Evolutionary conservation across 192 early-diverging fungal genomes (phyloP).

Genomic region (Phycomyces nitens): DNA sequence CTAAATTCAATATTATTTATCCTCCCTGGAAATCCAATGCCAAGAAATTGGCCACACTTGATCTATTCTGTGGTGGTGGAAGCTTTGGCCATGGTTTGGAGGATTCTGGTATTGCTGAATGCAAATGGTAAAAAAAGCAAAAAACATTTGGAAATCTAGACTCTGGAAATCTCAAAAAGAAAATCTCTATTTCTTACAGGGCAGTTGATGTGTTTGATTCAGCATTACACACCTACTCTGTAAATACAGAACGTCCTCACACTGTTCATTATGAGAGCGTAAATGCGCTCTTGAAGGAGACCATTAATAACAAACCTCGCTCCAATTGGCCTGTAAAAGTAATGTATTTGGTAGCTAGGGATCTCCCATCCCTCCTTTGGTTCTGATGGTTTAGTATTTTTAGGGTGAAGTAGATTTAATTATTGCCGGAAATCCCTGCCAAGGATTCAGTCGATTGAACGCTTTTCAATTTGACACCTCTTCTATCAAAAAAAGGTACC

Average conservation of each 20-base stretch:
- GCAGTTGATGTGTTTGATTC: conserved; percentile 22
- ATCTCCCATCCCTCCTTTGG: too few species aligned
- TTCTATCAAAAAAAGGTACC: not conserved
- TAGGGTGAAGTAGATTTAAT: conserved; percentile 34
- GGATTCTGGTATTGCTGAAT: conserved; percentile 20
- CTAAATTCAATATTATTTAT: not conserved
- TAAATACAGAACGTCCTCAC: conserved; percentile 6
- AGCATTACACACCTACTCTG: conserved; percentile 23
- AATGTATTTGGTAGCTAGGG: not conserved
- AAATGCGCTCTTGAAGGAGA: conserved; percentile 17
- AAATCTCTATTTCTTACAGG: conserved; percentile 9
- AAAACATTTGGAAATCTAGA: not conserved
- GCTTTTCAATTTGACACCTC: not conserved
- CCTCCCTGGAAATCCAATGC: not conserved
- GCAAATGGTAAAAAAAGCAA: conserved; percentile 34
- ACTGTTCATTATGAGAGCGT: conserved; percentile 24
- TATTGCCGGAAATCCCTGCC: conserved; percentile 33
- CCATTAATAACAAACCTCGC: conserved; percentile 4
- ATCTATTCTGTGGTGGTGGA: conserved; percentile 33
- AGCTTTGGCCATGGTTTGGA: conserved; percentile 27
- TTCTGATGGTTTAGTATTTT: too few species aligned
- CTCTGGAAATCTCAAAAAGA: not conserved
- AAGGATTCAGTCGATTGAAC: conserved; percentile 27
- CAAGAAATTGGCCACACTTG: conserved; percentile 9
- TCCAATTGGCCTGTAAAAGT: not conserved